phyloP scores from a whole-genome alignment of 1,284 basidiomycete genomes.

The Wallemia ichthyophaga region DNA sequence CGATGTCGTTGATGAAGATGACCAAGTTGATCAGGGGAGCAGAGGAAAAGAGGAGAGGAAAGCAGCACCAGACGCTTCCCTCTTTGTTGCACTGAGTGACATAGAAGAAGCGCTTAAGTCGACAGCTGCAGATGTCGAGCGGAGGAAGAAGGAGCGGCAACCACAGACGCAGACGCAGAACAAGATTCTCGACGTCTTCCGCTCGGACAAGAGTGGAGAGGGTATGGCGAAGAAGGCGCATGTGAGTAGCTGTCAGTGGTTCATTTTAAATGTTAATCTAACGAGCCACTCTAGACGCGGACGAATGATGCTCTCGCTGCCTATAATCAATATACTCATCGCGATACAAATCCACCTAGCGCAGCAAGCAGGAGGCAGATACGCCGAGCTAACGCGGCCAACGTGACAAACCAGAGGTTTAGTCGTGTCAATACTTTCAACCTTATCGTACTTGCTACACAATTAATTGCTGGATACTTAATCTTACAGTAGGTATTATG shows the following conservation, averaged over 20 bases:
- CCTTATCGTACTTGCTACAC: not conserved
- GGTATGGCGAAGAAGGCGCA: not conserved
- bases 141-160: not conserved
- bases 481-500: not conserved
- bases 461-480: not conserved
- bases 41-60: not conserved
- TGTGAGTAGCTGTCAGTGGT: no score
- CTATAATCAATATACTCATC: not conserved
- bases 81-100: not conserved
- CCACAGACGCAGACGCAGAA: not conserved
- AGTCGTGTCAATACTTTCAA: not conserved
- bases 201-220: not conserved
- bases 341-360: no score
- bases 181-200: not conserved
- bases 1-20: not conserved
- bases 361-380: no score
- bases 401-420: no score
- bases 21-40: not conserved
- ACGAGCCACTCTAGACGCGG: not conserved
- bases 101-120: not conserved
- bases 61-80: not conserved
- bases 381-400: no score
- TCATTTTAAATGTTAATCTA: no score
- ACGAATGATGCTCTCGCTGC: not conserved
- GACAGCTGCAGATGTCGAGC: not conserved